A percentile compares a stretch with the other conserved stretches of the same genome.
Evolutionary conservation across 768 basidiomycete species (phyloP).

Genomic region (Melanogaster broomeanus): DNA sequence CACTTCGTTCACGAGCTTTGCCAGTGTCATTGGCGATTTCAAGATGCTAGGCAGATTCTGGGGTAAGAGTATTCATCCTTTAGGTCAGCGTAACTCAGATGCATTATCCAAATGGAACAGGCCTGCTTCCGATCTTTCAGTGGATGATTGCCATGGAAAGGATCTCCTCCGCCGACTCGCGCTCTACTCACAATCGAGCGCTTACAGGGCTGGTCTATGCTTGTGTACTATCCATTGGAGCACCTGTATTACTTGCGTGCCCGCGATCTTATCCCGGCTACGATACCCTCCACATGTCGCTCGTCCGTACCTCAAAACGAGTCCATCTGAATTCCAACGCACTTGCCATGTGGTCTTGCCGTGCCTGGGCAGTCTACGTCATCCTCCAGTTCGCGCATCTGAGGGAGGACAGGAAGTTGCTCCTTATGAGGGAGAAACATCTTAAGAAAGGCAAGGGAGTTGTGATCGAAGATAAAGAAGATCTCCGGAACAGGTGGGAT

Average conservation of each 20-base stretch:
- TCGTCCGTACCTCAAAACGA: conserved; percentile 42
- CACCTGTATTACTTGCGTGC: conserved; percentile 69
- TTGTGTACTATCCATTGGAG: conserved; percentile 78
- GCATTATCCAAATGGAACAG: conserved; percentile 36
- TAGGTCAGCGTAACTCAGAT: neutral
- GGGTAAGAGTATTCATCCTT: conserved; percentile 49
- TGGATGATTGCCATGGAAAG: conserved; percentile 79
- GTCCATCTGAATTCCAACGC: conserved; percentile 47
- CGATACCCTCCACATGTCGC: conserved; percentile 46
- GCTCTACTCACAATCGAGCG: conserved; percentile 76
- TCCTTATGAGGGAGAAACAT: conserved; percentile 54
- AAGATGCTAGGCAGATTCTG: conserved; percentile 77
- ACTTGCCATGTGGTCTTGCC: conserved; percentile 70
- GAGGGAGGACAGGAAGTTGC: conserved; percentile 62
- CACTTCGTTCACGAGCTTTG: conserved; percentile 53
- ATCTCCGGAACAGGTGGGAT: conserved; percentile 60
- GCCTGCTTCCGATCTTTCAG: conserved; percentile 75
- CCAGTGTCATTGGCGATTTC: conserved; percentile 60
- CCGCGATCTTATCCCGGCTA: conserved; percentile 59
- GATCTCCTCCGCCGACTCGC: conserved; percentile 68
- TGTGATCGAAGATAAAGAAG: conserved; percentile 52
- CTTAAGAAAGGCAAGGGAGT: conserved; percentile 60
- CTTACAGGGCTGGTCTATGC: conserved; percentile 72
- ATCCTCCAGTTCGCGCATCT: conserved; percentile 76
- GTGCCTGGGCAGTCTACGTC: conserved; percentile 82